Base-by-base conservation (phyloP, 164 flowering plant species). In the Macadamia integrifolia region DNA sequence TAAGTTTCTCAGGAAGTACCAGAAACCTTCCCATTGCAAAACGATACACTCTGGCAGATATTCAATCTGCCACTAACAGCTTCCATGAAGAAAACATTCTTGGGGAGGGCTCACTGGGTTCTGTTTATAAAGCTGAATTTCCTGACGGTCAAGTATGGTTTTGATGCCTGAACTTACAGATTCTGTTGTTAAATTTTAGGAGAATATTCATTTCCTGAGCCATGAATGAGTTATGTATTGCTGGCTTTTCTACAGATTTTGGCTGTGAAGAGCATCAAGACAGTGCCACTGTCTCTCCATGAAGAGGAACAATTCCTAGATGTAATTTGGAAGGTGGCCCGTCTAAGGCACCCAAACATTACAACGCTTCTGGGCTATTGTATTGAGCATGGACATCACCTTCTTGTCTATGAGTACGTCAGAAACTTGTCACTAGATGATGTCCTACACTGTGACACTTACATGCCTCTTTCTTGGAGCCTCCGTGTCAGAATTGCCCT, bases 91-190 rank as follows among this genome's bases (percentile, higher is more conserved):
- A 78, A 15, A 85, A 84, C 68, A 72, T 87, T 71, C 80, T 92
- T 29, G 92, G 92, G 64, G 86, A 86, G 71, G 98, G 96, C 66
- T 87, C 96, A 49, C 88, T 92, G 72, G 96, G 98, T 69, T 81
- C 89, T 60, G 98, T 90, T 68, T 88, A 83, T 72, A 90, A 71
- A 81, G 94, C 90, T 15, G 77, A 80, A 55, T 81, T 92, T 68
- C 82, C 86, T 40, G 84, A 90, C 78, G 94, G 91, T 72, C 83
- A 78, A 67, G 98, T 90, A 84, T 17, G 43, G 40, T 59, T 32
- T 66, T 10, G 65, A 53, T 43, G 15, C 32, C 58, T 31, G 15
- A 32, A 52, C 15, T 60, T 17, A 23, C 57, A 6, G 9, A 43
- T 31, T 43, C 14, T 52, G 9, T 29, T n/a, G 30, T 1, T 18